These are phyloP conservation scores for Kodamaea sagamina DNA, from an alignment of 805 yeast genomes.

Conservation along the genomic window DNA sequence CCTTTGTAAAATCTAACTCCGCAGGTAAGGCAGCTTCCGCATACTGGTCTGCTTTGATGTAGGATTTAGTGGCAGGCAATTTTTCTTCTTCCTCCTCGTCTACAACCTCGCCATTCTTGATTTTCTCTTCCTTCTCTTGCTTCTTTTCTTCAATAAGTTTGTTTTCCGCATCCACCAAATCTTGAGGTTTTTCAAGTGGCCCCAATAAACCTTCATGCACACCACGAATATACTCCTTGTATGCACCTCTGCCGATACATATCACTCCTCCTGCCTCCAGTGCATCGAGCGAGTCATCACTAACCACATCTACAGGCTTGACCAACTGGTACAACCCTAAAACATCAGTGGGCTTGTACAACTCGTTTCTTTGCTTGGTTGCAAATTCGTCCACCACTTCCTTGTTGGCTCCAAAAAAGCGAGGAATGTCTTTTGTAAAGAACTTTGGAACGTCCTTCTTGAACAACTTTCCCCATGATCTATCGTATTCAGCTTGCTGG, in stretches of 20 bases:
- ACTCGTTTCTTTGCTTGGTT: constrained; percentile 31
- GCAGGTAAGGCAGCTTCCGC: constrained; percentile 55
- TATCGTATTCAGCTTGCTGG: constrained; percentile 16
- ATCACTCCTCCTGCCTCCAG: constrained; percentile 77
- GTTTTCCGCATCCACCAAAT: constrained; percentile 24
- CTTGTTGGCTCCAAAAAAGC: background rate
- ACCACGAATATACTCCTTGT: constrained; percentile 87
- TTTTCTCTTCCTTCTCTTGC: constrained; percentile 17
- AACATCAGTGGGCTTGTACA: constrained; percentile 47
- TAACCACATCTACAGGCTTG: constrained; percentile 41
- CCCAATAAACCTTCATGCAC: constrained; percentile 94
- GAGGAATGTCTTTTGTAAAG: constrained; percentile 14
- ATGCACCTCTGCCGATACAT: constrained; percentile 94
- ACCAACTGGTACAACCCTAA: constrained; percentile 55
- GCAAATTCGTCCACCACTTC: constrained; percentile 27
- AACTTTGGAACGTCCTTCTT: constrained; percentile 20
- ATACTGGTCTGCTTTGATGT: constrained; percentile 61
- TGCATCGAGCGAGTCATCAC: constrained; percentile 47
- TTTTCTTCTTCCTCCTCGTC: constrained; percentile 30
- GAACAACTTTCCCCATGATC: constrained; percentile 33
- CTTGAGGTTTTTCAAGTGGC: constrained; percentile 61
- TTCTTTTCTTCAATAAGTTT: constrained; percentile 16
- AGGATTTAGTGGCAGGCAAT: constrained; percentile 62
- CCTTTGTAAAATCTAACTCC: constrained; percentile 48
- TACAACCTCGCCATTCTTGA: constrained; percentile 18